Evolutionary conservation across 192 early-diverging fungal genomes (phyloP), one percentile per base, ranked within the genome.

Genomic region (Backusella circina): DNA sequence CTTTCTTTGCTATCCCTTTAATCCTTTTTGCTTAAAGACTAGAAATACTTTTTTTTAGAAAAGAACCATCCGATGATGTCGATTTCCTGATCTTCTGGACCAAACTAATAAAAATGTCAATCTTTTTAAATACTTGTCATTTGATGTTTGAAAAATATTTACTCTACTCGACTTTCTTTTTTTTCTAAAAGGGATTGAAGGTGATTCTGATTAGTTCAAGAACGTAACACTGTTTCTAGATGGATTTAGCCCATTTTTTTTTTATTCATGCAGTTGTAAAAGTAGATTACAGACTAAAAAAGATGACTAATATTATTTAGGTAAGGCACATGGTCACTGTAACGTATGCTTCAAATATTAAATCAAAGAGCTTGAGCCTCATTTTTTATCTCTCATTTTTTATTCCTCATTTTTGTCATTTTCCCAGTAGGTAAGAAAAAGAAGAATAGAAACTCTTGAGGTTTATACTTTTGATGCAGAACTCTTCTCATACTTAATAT

Each of bases 301-400:
- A 57, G 23, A 57, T 57, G 51, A 57, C 51, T 57, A 57, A 57
- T 57, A 57, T 57, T 26, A 57, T 57, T 57, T 57, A 57, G 51
- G 51, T 5, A 57, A 57, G 16, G 21, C 51, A 57, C 51, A 57
- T 57, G 51, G 23, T 57, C 51, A 47, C 21, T 23, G 23, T 57
- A 57, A 57, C 21, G 3, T 23, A 23, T 57, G 9, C 9, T 57
- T 57, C 51, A 57, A 23, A 21, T 57, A 57, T 57, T 57, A 23
- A 18, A 57, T 57, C 51, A 23, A 8, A 26, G 21, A 23, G 51
- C 51, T 57, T 21, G 8, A 57, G 51, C n/a, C n/a, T 54, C 51
- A 54, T 51, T 51, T 21, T 51, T 51, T n/a, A n/a, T n/a, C n/a
- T n/a, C n/a, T n/a, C n/a, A n/a, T n/a, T n/a, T n/a, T n/a, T n/a